Conservation (phyloP, 768 basidiomycete species). For the Suillus hirtellus region DNA sequence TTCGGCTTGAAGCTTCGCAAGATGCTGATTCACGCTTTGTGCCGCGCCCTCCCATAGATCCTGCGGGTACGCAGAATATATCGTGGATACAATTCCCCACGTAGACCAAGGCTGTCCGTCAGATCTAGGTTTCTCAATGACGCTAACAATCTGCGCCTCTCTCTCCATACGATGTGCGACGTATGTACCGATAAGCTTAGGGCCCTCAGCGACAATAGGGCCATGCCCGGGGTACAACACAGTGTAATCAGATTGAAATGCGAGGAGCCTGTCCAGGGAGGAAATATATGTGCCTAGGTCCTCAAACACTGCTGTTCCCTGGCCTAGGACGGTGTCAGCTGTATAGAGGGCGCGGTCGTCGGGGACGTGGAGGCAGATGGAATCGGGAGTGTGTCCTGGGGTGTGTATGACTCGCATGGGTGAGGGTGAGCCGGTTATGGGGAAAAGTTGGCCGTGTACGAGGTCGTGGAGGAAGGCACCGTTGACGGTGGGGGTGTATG, state of each 20-base stretch:
- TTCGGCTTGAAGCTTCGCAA: constrained; percentile 71
- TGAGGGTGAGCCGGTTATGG: constrained; percentile 29
- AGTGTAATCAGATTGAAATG: constrained; percentile 42
- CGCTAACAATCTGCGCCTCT: constrained; percentile 72
- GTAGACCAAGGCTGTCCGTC: constrained; percentile 50
- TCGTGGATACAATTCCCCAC: constrained; percentile 59
- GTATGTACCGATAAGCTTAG: constrained; percentile 64
- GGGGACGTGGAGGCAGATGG: constrained; percentile 69
- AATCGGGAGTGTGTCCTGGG: constrained; percentile 91
- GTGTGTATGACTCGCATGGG: constrained; percentile 73
- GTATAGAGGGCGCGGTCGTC: constrained; percentile 81
- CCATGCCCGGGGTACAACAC: constrained; percentile 90
- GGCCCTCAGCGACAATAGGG: constrained; percentile 66
- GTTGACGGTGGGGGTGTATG: constrained; percentile 45
- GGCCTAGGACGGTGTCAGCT: constrained; percentile 87
- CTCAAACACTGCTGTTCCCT: constrained; percentile 88
- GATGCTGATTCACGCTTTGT: constrained; percentile 65
- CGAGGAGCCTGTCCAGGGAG: constrained; percentile 60
- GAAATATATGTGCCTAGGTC: constrained; percentile 72
- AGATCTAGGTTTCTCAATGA: constrained; percentile 42
- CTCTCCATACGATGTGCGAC: constrained; percentile 79
- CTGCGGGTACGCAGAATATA: constrained; percentile 75
- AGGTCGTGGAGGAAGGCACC: constrained; percentile 59
- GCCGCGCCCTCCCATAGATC: constrained; percentile 73
- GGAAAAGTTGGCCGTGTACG: constrained; percentile 52